Percentiles rank a stretch among this genome's conserved stretches.
phyloP scores from a whole-genome alignment of 768 basidiomycete species.

The Lactarius akahatsu region DNA sequence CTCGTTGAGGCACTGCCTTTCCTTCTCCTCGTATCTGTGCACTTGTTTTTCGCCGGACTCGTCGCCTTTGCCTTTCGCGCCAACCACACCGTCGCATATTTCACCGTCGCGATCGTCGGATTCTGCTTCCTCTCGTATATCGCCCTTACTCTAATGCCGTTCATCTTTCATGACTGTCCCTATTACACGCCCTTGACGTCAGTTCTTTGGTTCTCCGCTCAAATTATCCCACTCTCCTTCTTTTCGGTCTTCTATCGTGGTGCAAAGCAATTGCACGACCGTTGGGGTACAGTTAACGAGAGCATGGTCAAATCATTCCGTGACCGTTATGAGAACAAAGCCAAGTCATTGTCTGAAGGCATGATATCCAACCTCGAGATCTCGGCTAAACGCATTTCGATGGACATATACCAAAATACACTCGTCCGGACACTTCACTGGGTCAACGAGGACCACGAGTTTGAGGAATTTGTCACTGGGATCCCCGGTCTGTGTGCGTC shows the following conservation, averaged over 20 bases:
- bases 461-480: conserved; percentile 1
- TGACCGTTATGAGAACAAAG: not conserved
- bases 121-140: not conserved
- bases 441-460: not conserved
- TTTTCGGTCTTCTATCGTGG: not conserved
- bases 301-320: not conserved
- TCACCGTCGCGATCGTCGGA: not conserved
- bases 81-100: conserved; percentile 4
- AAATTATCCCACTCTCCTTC: not conserved
- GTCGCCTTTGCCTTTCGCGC: conserved; percentile 12
- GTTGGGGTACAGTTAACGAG: not conserved
- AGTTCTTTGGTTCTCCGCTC: not conserved
- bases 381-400: not conserved
- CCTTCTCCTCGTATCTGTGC: not conserved
- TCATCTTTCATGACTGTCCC: conserved; percentile 19
- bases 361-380: not conserved
- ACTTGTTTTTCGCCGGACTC: conserved; percentile 16
- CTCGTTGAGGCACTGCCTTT: not conserved
- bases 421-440: not conserved
- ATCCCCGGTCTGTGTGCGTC: not conserved
- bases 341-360: not conserved
- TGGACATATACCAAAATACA: not conserved
- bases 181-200: conserved; percentile 2
- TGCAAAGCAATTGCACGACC: not conserved
- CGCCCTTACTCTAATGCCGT: not conserved